Evolutionary conservation across 257 asterid species (phyloP).

Genomic region (Ilex asprella): DNA sequence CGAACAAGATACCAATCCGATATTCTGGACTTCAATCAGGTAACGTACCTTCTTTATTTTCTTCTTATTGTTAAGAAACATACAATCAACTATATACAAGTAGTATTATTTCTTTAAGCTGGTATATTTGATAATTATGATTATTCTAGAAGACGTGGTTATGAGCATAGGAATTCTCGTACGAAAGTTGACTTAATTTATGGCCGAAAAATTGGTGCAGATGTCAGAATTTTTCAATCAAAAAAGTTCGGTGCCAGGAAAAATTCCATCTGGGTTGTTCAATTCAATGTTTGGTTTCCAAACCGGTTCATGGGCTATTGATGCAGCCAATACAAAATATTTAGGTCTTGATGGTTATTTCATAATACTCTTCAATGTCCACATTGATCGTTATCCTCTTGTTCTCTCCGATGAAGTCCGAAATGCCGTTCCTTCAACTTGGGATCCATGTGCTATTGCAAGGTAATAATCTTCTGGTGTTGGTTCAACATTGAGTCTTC

Average conservation of each 20-base stretch:
- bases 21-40: constrained; percentile 75
- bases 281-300: constrained; percentile 82
- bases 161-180: too few species aligned
- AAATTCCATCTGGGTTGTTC: constrained; percentile 78
- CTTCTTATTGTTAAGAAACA: too few species aligned
- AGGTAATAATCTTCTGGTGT: constrained; percentile 32
- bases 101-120: too few species aligned
- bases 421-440: constrained; percentile 67
- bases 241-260: constrained; percentile 64
- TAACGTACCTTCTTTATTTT: constrained; percentile 1
- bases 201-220: constrained; percentile 19
- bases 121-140: too few species aligned
- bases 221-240: constrained; percentile 85
- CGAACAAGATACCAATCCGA: constrained; percentile 79
- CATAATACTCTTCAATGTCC: constrained; percentile 48
- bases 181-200: too few species aligned
- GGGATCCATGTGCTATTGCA: constrained; percentile 96
- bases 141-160: too few species aligned
- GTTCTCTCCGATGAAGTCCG: constrained; percentile 57
- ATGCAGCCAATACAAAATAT: constrained; percentile 51
- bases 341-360: constrained; percentile 78
- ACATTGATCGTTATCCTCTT: constrained; percentile 65
- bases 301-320: constrained; percentile 77
- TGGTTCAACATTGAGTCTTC: too few species aligned
- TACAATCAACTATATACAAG: too few species aligned